These are phyloP conservation scores for Coffea eugenioides DNA, from an alignment of 257 asterid species.

Conservation along the genomic window DNA sequence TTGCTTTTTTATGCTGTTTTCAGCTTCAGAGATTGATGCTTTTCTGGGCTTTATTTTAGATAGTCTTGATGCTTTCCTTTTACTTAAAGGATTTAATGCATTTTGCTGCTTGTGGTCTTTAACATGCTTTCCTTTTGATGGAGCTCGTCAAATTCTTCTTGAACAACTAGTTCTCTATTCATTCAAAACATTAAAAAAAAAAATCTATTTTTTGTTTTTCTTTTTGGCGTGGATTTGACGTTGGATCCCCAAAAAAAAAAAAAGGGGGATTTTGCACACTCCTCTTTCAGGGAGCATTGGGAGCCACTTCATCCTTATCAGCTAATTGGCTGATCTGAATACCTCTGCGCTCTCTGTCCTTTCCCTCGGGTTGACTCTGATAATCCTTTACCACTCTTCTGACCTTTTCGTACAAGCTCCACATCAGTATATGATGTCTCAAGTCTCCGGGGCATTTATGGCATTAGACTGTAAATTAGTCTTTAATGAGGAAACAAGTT, in stretches of 20 bases:
- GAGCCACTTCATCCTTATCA: neutral
- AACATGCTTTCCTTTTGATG: neutral
- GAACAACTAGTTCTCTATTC: neutral
- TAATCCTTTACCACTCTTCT: too few relatives aligned
- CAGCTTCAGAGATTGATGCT: constrained; percentile 10
- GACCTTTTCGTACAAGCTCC: neutral
- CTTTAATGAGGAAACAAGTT: too few relatives aligned
- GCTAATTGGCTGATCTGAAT: neutral
- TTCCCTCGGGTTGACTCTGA: neutral
- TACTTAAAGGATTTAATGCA: constrained; percentile 7
- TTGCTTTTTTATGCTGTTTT: constrained; percentile 5
- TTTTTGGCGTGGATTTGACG: too few relatives aligned
- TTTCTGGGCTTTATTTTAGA: neutral
- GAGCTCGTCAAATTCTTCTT: too few relatives aligned
- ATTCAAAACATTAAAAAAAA: too few relatives aligned
- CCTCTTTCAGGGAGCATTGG: neutral
- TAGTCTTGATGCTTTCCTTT: constrained; percentile 13
- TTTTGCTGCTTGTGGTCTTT: neutral
- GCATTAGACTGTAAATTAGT: too few relatives aligned
- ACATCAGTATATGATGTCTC: neutral
- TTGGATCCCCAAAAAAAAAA: too few relatives aligned
- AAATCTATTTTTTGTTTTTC: too few relatives aligned
- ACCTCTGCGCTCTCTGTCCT: neutral
- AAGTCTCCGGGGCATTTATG: neutral
- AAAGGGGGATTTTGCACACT: too few relatives aligned